These are phyloP conservation scores for Orobanche coerulescens DNA, from an alignment of 257 asterid species.

Conservation along the genomic window DNA sequence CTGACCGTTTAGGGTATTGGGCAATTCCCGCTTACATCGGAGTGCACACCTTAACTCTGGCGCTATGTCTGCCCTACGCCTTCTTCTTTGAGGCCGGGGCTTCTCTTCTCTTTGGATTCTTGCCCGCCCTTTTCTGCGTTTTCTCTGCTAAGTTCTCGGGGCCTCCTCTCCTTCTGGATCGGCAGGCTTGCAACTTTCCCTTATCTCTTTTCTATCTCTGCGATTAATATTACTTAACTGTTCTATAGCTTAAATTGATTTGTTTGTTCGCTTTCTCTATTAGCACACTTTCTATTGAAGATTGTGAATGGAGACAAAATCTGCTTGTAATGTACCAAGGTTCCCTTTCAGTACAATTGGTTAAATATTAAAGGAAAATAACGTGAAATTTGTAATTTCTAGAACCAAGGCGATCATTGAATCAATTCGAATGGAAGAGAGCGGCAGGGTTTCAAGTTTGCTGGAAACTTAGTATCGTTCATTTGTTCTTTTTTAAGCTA, in stretches of 20 bases:
- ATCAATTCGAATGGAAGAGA: not conserved
- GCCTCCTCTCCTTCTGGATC: conserved; percentile 88
- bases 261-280: not conserved
- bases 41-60: conserved; percentile 62
- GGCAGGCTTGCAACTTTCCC: conserved; percentile 57
- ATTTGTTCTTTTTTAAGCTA: not conserved
- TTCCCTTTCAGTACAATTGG: not conserved
- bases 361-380: not conserved
- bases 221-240: too few relatives aligned
- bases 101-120: conserved; percentile 74
- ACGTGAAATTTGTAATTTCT: too few relatives aligned
- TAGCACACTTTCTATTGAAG: not conserved
- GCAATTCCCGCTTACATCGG: conserved; percentile 88
- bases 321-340: not conserved
- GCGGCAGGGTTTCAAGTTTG: not conserved
- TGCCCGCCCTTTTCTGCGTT: conserved; percentile 76
- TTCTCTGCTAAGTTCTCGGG: conserved; percentile 83
- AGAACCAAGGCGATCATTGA: not conserved
- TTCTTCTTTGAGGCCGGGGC: conserved; percentile 91
- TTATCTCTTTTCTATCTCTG: conserved; percentile 6
- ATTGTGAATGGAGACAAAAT: not conserved
- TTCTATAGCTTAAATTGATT: too few relatives aligned
- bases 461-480: not conserved
- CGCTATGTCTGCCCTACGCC: conserved; percentile 80
- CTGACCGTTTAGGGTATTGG: conserved; percentile 79